phyloP scores from a whole-genome alignment of 2,329 filamentous ascomycete genomes.

The Sporothrix pallida region DNA sequence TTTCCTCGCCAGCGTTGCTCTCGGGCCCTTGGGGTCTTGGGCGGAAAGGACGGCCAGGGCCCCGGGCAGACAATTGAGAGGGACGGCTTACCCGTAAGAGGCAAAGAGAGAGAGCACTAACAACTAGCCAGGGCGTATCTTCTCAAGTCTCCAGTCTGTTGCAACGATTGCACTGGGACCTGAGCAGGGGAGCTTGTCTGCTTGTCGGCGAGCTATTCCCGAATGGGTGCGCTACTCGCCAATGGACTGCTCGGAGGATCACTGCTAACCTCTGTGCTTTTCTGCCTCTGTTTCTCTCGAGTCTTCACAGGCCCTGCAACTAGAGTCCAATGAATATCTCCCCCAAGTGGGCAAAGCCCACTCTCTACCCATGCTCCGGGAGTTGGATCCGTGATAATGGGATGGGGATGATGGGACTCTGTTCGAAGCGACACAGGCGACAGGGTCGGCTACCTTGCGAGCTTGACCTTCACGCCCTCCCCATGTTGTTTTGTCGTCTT shows the following conservation, averaged over 20 bases:
- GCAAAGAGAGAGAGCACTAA: background rate
- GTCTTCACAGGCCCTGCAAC: background rate
- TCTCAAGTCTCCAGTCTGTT: background rate
- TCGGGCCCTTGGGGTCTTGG: constrained; percentile 26
- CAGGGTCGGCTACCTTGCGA: background rate
- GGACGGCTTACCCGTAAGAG: constrained; percentile 7
- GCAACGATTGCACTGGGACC: background rate
- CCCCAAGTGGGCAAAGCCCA: background rate
- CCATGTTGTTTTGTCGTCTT: constrained; percentile 6
- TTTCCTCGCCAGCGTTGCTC: constrained; percentile 22
- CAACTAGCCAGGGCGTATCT: background rate
- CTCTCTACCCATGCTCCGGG: constrained; percentile 36
- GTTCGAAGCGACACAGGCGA: constrained; percentile 6
- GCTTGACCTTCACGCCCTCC: background rate
- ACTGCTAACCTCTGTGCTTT: background rate
- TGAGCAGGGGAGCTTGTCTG: constrained; percentile 9
- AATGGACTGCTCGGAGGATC: constrained; percentile 19
- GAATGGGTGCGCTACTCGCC: constrained; percentile 31
- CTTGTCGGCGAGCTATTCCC: constrained; percentile 27
- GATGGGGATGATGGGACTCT: constrained; percentile 3
- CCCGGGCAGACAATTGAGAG: background rate
- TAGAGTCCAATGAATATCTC: background rate
- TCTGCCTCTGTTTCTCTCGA: background rate
- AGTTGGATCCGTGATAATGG: constrained; percentile 37
- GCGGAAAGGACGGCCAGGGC: constrained; percentile 3